A percentile compares a stretch with the other conserved stretches of the same genome.
Evolutionary conservation across 2,329 filamentous ascomycete genomes (phyloP).

Genomic region (Ploettnerulaceae sp.): DNA sequence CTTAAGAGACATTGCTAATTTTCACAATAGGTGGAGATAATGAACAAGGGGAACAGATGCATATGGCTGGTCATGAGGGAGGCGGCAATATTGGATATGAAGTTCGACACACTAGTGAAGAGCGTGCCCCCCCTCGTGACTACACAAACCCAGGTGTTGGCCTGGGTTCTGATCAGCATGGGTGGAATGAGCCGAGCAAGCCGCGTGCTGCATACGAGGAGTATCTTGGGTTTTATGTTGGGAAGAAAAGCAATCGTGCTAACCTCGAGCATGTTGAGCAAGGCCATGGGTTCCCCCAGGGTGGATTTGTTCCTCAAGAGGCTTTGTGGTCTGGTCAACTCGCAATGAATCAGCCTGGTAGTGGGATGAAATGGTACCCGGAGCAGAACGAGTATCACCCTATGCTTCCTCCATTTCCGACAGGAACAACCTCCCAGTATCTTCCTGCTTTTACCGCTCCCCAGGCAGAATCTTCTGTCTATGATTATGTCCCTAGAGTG

Average conservation of each 20-base stretch:
- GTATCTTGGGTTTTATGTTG: neutral
- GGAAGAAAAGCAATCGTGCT: neutral
- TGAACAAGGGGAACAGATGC: neutral
- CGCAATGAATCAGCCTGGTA: slow-evolving; percentile 15
- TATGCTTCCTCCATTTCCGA: slow-evolving; percentile 4
- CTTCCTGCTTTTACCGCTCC: too few relatives aligned
- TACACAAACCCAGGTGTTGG: neutral
- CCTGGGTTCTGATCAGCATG: neutral
- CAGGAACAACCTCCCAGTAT: neutral
- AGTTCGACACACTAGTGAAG: neutral
- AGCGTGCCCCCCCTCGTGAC: neutral
- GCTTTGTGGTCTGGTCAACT: slow-evolving; percentile 7
- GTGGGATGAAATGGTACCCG: slow-evolving; percentile 25
- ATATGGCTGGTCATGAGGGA: neutral
- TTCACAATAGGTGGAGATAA: too few relatives aligned
- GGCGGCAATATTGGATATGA: slow-evolving; percentile 6
- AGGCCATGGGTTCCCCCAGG: slow-evolving; percentile 15
- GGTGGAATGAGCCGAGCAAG: neutral
- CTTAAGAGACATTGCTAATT: neutral
- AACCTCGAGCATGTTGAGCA: slow-evolving; percentile 11
- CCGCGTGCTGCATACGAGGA: neutral
- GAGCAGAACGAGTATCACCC: slow-evolving; percentile 2
- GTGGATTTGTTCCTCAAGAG: slow-evolving; percentile 10
- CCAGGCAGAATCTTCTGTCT: too few relatives aligned
- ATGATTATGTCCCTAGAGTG: too few relatives aligned